A percentile compares a stretch with the other conserved stretches of the same genome.
Evolutionary conservation across 2,329 filamentous ascomycete genomes (phyloP).

Genomic region (Chalaropsis ovoidea): DNA sequence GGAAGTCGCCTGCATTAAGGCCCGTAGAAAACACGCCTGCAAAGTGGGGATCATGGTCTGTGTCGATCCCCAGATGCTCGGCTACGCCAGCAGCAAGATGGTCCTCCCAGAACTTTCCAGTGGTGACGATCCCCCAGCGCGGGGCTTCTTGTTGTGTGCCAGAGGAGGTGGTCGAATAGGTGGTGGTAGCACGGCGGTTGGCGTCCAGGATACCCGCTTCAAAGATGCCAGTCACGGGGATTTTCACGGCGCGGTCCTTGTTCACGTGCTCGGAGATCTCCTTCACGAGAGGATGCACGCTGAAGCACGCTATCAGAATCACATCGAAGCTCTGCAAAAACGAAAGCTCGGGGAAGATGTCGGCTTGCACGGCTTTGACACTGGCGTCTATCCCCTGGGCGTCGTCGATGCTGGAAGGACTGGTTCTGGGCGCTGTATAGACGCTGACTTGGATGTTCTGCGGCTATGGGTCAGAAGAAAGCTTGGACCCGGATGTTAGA

Average conservation of each 20-base stretch:
- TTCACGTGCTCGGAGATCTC: constrained; percentile 38
- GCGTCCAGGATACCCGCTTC: constrained; percentile 65
- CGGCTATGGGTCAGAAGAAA: neutral
- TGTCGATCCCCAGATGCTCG: constrained; percentile 48
- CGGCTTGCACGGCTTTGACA: constrained; percentile 49
- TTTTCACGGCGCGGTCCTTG: constrained; percentile 26
- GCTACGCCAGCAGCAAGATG: constrained; percentile 58
- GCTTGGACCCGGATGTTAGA: neutral
- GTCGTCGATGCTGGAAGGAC: constrained; percentile 67
- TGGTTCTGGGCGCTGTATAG: constrained; percentile 9
- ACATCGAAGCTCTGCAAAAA: constrained; percentile 46
- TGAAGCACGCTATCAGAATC: constrained; percentile 84
- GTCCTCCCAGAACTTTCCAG: constrained; percentile 70
- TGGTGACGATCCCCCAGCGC: constrained; percentile 78
- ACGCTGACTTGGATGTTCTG: neutral
- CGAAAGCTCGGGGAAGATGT: constrained; percentile 32
- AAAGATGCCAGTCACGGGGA: constrained; percentile 71
- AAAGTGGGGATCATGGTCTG: constrained; percentile 41
- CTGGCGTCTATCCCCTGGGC: constrained; percentile 56
- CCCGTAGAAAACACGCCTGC: constrained; percentile 76
- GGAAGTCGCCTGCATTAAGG: constrained; percentile 67
- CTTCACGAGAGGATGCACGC: constrained; percentile 65
- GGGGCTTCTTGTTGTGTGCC: constrained; percentile 31
- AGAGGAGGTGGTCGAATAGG: neutral
- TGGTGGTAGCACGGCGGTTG: constrained; percentile 39